A percentile compares a stretch with the other conserved stretches of the same genome.
Conservation (phyloP, 2,329 filamentous ascomycete genomes). For the Akanthomyces lecanii region DNA sequence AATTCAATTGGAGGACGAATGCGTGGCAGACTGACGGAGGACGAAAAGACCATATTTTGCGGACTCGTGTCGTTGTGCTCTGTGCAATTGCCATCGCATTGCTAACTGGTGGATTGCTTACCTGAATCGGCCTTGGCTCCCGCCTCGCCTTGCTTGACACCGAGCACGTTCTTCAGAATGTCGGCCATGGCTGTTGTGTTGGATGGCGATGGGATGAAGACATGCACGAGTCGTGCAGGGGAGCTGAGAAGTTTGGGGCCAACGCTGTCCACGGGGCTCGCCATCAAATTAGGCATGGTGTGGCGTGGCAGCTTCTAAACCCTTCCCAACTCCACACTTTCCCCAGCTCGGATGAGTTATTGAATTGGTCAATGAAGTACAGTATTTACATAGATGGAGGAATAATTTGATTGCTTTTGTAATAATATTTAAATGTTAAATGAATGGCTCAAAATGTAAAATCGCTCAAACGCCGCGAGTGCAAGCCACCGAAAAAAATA, state of each 20-base stretch:
- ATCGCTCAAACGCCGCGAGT: background rate
- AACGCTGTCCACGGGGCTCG: background rate
- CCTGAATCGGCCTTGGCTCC: constrained; percentile 58
- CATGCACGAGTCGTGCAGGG: constrained; percentile 17
- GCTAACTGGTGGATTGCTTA: constrained; percentile 34
- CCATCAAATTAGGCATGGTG: constrained; percentile 15
- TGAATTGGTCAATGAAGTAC: background rate
- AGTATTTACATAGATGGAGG: background rate
- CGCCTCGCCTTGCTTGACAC: constrained; percentile 54
- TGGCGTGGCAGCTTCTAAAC: constrained; percentile 2
- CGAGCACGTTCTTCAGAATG: constrained; percentile 65
- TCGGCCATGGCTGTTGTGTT: constrained; percentile 46
- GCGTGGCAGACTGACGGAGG: background rate
- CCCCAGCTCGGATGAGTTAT: background rate
- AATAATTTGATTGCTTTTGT: background rate
- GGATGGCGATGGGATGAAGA: constrained; percentile 19
- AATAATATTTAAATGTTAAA: background rate
- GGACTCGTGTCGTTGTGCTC: background rate
- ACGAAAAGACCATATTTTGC: background rate
- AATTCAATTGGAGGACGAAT: background rate
- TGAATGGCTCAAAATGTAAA: background rate
- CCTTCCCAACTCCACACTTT: background rate
- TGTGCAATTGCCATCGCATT: constrained; percentile 1
- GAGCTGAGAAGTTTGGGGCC: constrained; percentile 11
- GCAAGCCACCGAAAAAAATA: background rate